A percentile compares a stretch with the other conserved stretches of the same genome.
Evolutionary conservation across 495 filamentous ascomycete genomes (phyloP).

Genomic region (Aspergillus avenaceus): DNA sequence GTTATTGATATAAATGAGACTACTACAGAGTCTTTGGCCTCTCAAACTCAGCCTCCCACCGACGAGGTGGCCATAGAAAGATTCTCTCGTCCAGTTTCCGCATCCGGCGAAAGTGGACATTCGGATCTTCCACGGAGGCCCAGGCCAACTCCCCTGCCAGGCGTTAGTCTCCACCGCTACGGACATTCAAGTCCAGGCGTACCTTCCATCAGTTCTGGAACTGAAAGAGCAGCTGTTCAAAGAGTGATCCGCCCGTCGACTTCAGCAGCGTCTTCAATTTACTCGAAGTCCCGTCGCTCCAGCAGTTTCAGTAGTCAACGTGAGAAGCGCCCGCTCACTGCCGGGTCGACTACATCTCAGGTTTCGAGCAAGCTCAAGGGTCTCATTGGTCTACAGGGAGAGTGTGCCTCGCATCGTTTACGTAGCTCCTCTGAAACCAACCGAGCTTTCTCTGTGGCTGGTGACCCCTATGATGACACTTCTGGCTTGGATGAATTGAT

Average conservation of each 20-base stretch:
- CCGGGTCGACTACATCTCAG: slow-evolving; percentile 50
- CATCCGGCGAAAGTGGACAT: slow-evolving; percentile 34
- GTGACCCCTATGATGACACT: slow-evolving; percentile 46
- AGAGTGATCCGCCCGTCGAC: slow-evolving; percentile 36
- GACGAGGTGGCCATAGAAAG: slow-evolving; percentile 8
- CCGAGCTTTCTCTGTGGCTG: slow-evolving; percentile 28
- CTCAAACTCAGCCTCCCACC: slow-evolving; percentile 5
- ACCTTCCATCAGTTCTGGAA: slow-evolving; percentile 12
- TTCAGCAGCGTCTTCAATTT: slow-evolving; percentile 26
- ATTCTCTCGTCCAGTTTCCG: slow-evolving; percentile 18
- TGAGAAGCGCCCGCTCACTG: slow-evolving; percentile 50
- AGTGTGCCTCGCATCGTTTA: slow-evolving; percentile 29
- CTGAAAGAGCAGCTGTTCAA: slow-evolving; percentile 50
- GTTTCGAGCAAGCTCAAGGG: slow-evolving; percentile 51
- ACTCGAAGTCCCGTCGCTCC: slow-evolving; percentile 30
- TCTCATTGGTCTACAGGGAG: slow-evolving; percentile 29
- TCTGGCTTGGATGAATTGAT: slow-evolving; percentile 81
- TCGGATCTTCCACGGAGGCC: slow-evolving; percentile 28
- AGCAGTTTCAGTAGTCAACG: slow-evolving; percentile 44
- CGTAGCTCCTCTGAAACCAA: slow-evolving; percentile 49
- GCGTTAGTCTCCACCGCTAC: slow-evolving; percentile 21
- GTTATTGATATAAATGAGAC: slow-evolving; percentile 19
- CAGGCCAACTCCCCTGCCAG: slow-evolving; percentile 24
- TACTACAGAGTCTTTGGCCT: slow-evolving; percentile 9
- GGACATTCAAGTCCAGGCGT: slow-evolving; percentile 12